Conservation (phyloP, 352 stramenopile species). For the Pythium aquatile region DNA sequence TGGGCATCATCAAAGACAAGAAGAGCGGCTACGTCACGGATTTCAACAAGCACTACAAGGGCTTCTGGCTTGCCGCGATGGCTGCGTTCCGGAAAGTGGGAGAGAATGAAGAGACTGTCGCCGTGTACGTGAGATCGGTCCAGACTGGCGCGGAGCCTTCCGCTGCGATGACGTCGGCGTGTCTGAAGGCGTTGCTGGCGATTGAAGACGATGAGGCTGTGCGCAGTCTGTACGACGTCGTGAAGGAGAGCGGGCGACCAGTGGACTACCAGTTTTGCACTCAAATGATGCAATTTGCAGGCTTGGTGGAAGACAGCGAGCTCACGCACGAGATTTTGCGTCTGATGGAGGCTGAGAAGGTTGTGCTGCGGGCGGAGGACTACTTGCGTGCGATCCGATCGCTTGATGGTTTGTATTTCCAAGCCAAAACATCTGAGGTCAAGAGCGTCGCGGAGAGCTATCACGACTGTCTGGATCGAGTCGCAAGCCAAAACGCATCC, state of each 20-base stretch:
- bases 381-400: not conserved
- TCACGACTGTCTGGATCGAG: not conserved
- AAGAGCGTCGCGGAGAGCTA: not conserved
- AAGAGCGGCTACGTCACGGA: conserved; percentile 5
- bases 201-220: not conserved
- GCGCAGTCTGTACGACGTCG: not conserved
- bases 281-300: not conserved
- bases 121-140: not conserved
- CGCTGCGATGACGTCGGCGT: not conserved
- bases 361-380: not conserved
- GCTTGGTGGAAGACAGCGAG: not conserved
- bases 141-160: not conserved
- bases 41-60: not conserved
- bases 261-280: not conserved
- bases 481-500: not conserved
- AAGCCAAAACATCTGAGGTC: not conserved
- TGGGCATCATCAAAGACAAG: not conserved
- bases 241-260: not conserved
- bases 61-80: not conserved
- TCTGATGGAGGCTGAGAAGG: not conserved
- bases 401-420: not conserved
- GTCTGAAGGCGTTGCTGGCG: not conserved
- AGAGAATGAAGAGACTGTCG: not conserved
- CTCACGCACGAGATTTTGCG: not conserved
- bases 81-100: not conserved